Base-by-base conservation (phyloP, 2,329 filamentous ascomycete genomes). In the Thelonectria blattea region DNA sequence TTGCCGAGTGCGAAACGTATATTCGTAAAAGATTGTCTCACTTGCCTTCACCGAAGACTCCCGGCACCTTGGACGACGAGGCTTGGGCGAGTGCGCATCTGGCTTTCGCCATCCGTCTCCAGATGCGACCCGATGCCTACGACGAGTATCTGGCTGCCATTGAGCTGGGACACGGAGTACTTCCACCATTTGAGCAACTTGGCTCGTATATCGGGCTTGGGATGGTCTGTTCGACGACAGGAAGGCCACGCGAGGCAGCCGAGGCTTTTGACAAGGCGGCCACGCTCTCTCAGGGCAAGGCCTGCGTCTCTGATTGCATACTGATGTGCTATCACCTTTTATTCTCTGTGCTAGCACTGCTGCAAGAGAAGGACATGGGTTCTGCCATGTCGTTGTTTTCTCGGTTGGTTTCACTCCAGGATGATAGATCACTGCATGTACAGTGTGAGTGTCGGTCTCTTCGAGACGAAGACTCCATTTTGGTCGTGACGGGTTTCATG, bases 241-340 rank as follows among this genome's bases (percentile, higher is more conserved):
- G 43, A 5, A 48, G 52, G 17, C 32, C 30, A 20, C 10, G 24
- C 15, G 43, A 55, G 32, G 52, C 42, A 47, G 37, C 52, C 5
- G 34, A 15, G 15, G 52, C 52, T 5, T 55, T 55, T 20, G 43
- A 24, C n/a, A 39, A 47, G 3, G 52, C 20, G 9, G 52, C 52
- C 3, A 34, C 45, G 9, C 45, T 32, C 22, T 48, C 32, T 24
- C 20, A 55, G 12, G 11, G 15, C 17, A 32, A 41, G 8, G 37
- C 30, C 10, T 55, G 43, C 10, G 43, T 27, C 4, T 30, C 52
- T 5, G 20, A 34, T 14, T 48, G 52, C 11, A 39, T 48, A 30
- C 8, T 9, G 8, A 30, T 2, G 20, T 2, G 32, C 5, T 48
- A 55, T n/a, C 20, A 39, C 2, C 43, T 48, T 18, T 34, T 55